These are phyloP conservation scores for Entelexis paramagnoliae DNA, from an alignment of 1,139 yeast species.

Conservation along the genomic window DNA sequence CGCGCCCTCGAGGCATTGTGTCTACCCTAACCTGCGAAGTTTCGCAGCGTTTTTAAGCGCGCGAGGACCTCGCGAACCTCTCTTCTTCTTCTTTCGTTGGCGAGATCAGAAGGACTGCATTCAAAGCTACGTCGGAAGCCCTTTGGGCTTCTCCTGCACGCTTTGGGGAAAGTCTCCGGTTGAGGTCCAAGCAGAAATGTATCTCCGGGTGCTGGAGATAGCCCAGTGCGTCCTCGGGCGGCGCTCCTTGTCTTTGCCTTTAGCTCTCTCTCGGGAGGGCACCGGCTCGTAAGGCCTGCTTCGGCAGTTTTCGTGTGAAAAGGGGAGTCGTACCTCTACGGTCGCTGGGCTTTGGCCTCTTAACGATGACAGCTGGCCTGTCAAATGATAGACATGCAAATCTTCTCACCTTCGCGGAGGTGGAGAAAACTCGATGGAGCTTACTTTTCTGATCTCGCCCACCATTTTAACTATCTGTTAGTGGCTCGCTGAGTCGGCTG, in stretches of 20 bases:
- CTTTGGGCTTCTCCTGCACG: slow-evolving; percentile 16
- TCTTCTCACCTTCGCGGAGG: slow-evolving; percentile 11
- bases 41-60: slow-evolving; percentile 2
- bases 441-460: slow-evolving; percentile 25
- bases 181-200: slow-evolving; percentile 27
- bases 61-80: not conserved
- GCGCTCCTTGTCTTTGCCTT: slow-evolving; percentile 11
- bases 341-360: slow-evolving; percentile 16
- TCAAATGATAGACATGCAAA: slow-evolving; percentile 29
- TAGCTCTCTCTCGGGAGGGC: slow-evolving; percentile 3
- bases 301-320: slow-evolving; percentile 7
- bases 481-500: slow-evolving; percentile 6
- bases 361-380: slow-evolving; percentile 21
- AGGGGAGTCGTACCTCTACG: slow-evolving; percentile 4
- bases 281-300: slow-evolving; percentile 7
- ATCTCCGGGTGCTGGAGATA: slow-evolving; percentile 10
- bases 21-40: not conserved
- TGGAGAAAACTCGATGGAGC: slow-evolving; percentile 29
- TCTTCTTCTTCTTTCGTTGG: slow-evolving; percentile 13
- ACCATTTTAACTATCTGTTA: slow-evolving; percentile 9
- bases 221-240: slow-evolving; percentile 7
- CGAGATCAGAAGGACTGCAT: slow-evolving; percentile 25
- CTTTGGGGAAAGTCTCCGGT: slow-evolving; percentile 33
- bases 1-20: no score
- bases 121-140: slow-evolving; percentile 27